Evolutionary conservation across 176 grass and related monocot genomes (phyloP), one percentile per base, ranked within the genome.

Genomic region (Carex scoparia): DNA sequence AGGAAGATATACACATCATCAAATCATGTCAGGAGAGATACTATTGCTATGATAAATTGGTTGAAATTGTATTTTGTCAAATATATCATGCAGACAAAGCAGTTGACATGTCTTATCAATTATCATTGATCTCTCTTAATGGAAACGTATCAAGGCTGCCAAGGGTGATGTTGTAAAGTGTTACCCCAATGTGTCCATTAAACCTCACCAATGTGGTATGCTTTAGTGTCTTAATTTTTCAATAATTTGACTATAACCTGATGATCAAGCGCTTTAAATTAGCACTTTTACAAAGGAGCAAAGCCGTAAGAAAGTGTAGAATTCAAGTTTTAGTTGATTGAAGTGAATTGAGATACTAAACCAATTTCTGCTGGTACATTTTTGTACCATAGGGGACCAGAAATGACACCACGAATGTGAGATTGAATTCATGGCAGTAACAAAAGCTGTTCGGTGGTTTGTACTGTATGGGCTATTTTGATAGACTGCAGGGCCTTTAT

Each of bases 321-420:
- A 75, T 28, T 48, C 46, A 76, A 76, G 2, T 76, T 16, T 76
- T 76, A 10, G 23, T 54, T 76, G 9, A 74, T 74, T 53, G 11
- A 28, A 32, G 27, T 76, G 48, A 76, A 76, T 55, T 6, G 46
- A 48, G 48, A 76, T 76, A 76, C 48, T 28, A 10, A 54, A 10
- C 72, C 46, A 76, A 54, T 55, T 32, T 76, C 27, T 76, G 11
- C 72, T 76, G 72, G 72, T 76, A 55, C 48, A 76, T 76, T 76
- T 27, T 13, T 76, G 71, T 75, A 6, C 69, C 19, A 76, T 55
- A 58, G 53, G 5, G 74, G 53, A 79, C 53, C 28, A 79, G 30
- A 79, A 33, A 33, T 58, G 74, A 1, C 27, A 79, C 51, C 27
- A 31, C 16, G 30, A 79, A 79, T 79, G 28, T 79, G 74, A 79